Evolutionary conservation across 331 rosid genomes (phyloP), one percentile per base, ranked within the genome.

Genomic region (Erythrophleum ivorense): DNA sequence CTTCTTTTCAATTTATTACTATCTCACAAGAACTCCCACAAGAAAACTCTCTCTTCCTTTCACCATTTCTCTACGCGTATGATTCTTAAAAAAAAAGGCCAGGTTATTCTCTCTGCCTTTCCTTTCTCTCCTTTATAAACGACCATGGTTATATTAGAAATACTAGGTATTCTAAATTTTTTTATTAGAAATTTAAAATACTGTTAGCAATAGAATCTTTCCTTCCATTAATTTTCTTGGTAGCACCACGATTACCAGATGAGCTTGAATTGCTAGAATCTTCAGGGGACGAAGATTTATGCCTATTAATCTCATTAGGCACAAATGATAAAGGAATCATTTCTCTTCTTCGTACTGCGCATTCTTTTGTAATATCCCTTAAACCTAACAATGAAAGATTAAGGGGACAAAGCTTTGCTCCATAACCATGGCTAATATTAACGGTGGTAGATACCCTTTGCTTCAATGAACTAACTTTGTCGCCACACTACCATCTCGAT

Each of bases 141-240:
- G n/a, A n/a, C n/a, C n/a, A n/a, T n/a, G n/a, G n/a, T n/a, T n/a
- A n/a, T n/a, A n/a, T n/a, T n/a, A n/a, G n/a, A n/a, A n/a, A n/a
- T n/a, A n/a, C n/a, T n/a, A n/a, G n/a, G n/a, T n/a, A n/a, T n/a
- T n/a, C n/a, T n/a, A n/a, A n/a, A n/a, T n/a, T n/a, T n/a, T n/a
- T n/a, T n/a, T n/a, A n/a, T n/a, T n/a, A n/a, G n/a, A n/a, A n/a
- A n/a, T n/a, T n/a, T n/a, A n/a, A n/a, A n/a, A n/a, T n/a, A n/a
- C n/a, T n/a, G n/a, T n/a, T n/a, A n/a, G n/a, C n/a, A n/a, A 93
- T 83, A 40, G 84, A 6, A 0, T 76, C 83, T 48, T 82, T 78
- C 40, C 4, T 77, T 41, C 75, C 53, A 43, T 52, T 77, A 48
- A 78, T 69, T 70, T 31, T 75, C 43, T 9, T 31, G 52, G 2